Conservation (phyloP, 768 basidiomycete genomes). For the Leccinellum luteum region DNA sequence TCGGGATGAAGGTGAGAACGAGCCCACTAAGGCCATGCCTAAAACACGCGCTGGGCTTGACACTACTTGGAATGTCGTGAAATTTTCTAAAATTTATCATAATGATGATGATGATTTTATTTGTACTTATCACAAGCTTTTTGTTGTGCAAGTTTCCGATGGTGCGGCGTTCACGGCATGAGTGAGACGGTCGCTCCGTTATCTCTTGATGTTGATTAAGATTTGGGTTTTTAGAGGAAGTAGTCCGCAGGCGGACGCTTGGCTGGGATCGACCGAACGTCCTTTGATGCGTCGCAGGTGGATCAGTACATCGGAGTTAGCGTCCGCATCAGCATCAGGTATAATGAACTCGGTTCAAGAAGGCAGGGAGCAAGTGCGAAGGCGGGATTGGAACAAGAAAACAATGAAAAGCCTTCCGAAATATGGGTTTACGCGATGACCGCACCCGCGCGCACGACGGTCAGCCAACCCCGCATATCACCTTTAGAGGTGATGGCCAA, state of each 20-base stretch:
- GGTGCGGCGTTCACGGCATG: constrained; percentile 18
- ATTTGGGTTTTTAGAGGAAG: constrained; percentile 52
- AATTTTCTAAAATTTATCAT: neutral
- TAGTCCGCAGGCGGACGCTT: constrained; percentile 88
- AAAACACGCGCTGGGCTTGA: constrained; percentile 23
- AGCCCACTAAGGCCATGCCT: constrained; percentile 23
- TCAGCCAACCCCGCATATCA: constrained; percentile 26
- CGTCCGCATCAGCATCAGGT: constrained; percentile 3
- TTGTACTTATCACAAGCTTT: neutral
- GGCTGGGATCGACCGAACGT: constrained; percentile 76
- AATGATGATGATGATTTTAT: neutral
- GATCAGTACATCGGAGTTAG: neutral
- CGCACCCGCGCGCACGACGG: neutral
- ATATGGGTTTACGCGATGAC: constrained; percentile 1
- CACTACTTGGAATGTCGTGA: constrained; percentile 5
- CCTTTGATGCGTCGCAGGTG: constrained; percentile 40
- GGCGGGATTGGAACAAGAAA: neutral
- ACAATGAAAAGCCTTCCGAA: neutral
- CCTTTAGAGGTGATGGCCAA: constrained; percentile 13
- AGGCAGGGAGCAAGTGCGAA: neutral
- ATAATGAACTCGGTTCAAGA: neutral
- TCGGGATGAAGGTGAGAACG: constrained; percentile 19
- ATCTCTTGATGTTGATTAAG: constrained; percentile 12
- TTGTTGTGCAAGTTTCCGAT: neutral
- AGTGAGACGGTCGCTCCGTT: neutral